Evolutionary conservation across 2,329 filamentous ascomycete genomes (phyloP), one percentile per base, ranked within the genome.

Genomic region (Lithohypha guttulata): DNA sequence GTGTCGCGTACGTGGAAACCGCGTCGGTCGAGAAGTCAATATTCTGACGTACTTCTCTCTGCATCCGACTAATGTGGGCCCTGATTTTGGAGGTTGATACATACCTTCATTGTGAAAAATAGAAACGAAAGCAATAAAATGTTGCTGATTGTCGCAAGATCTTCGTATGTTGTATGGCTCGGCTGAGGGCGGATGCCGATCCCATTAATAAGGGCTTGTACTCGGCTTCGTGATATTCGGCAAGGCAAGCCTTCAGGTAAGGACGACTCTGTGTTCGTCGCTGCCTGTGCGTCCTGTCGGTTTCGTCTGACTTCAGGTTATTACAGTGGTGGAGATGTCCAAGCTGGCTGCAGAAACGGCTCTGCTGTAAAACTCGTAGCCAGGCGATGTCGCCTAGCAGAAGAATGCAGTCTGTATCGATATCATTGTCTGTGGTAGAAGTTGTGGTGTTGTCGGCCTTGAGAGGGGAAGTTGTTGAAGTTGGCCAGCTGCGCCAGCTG

Each of bases 311-410:
- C 59, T 61, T 59, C 53, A n/a, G 55, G 59, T 57, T 61, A 62
- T 59, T 58, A 59, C 56, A 51, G 59, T 63, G 59, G 61, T 34
- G 61, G 56, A 51, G 56, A 54, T 56, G 55, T 61, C 59, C 55
- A 53, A 55, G 60, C 62, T 64, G 59, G 64, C 55, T 62, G 59
- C 61, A 61, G 57, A 61, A 61, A 57, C 53, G 58, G 54, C 50
- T 54, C 57, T 59, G 55, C 57, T 50, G 55, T 48, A 53, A 57
- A 54, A 51, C 54, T 55, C 56, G 53, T 45, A 58, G 63, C 64
- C 55, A 66, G 64, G 65, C 64, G 55, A 52, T 42, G 41, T 51
- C 55, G 64, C 61, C 63, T 65, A 69, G 64, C 63, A 57, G 51
- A 48, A 49, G 51, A 48, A 51, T 34, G 35, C 28, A 43, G 22